Evolutionary conservation across 179 eudicot species (phyloP), one percentile per base, ranked within the genome.

Genomic region (Carnegiea gigantea): DNA sequence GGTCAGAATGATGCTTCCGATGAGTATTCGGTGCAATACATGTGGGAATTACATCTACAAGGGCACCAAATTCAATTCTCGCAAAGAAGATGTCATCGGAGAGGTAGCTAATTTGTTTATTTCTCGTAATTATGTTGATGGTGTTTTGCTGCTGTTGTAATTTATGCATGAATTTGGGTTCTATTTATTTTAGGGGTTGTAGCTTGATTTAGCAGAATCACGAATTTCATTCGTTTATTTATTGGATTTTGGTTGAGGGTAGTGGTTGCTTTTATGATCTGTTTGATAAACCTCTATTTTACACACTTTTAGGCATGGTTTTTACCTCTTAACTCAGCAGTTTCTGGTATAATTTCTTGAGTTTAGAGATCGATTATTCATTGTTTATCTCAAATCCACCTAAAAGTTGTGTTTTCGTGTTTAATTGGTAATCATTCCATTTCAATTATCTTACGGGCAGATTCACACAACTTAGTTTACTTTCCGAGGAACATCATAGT

Each of bases 1-100:
- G 28, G 92, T 96, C 1, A 89, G 99, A 7, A 96, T 92, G 97
- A 96, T 96, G 99, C 91, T 94, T 82, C 98, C 99, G 0, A 96
- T 96, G 99, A 91, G 95, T 76, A 91, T 96, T 28, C 93, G 98
- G 0, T 96, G 99, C 78, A 84, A 70, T 51, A 94, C 98, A 3
- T 96, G 99, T 23, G 99, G 97, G 0, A 96, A 94, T 57, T 94
- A 96, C 68, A 94, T 96, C 15, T 94, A 96, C 78, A 94, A 94
- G 77, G 99, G 99, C 0, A 96, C 98, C 78, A 96, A 96, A 78
- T 96, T 96, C 82, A 96, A 96, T 82, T 92, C 97, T 23, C 82
- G 98, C 13, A 94, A 96, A 72, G 99, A 96, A 85, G 97, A 94
- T 70, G 95, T 88, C 43, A 57, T 89, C 1, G 99, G 98, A 40